Evolutionary conservation across 225 moss, liverwort and hornwort genomes (phyloP).

Genomic region (Straminergon stramineum): DNA sequence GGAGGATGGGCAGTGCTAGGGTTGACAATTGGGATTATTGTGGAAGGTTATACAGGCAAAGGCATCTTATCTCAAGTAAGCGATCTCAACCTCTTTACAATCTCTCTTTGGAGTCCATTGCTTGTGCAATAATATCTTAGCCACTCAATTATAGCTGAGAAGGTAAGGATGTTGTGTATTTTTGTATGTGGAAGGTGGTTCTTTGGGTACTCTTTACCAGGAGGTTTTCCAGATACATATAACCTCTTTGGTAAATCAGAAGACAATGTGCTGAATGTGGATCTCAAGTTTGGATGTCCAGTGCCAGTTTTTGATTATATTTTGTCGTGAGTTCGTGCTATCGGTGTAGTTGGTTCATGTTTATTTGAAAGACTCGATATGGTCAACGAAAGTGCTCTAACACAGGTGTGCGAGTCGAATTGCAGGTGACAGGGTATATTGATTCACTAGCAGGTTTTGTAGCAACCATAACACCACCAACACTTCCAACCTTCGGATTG

Average conservation of each 20-base stretch:
- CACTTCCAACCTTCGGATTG: neutral
- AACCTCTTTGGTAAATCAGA: neutral
- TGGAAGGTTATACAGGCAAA: conserved; percentile 85
- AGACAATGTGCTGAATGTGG: neutral
- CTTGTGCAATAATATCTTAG: neutral
- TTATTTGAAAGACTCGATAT: neutral
- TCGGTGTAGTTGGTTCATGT: neutral
- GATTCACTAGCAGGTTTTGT: conserved; percentile 37
- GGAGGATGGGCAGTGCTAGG: conserved; percentile 95
- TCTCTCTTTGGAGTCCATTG: neutral
- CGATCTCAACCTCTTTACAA: neutral
- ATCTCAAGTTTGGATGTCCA: neutral
- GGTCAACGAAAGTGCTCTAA: neutral
- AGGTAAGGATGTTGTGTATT: neutral
- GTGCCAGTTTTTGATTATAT: neutral
- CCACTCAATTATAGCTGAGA: neutral
- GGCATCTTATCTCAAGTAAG: conserved; percentile 83
- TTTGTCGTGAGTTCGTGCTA: neutral
- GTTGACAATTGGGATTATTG: conserved; percentile 66
- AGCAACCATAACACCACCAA: conserved; percentile 27
- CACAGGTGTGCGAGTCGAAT: neutral
- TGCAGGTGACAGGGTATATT: conserved; percentile 45
- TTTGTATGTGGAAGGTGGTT: conserved; percentile 2
- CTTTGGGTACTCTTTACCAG: conserved; percentile 5
- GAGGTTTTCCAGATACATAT: neutral